Percentiles rank a stretch among this genome's conserved stretches.
phyloP scores from a whole-genome alignment of 805 yeast genomes.

The Saturnispora sekii region DNA sequence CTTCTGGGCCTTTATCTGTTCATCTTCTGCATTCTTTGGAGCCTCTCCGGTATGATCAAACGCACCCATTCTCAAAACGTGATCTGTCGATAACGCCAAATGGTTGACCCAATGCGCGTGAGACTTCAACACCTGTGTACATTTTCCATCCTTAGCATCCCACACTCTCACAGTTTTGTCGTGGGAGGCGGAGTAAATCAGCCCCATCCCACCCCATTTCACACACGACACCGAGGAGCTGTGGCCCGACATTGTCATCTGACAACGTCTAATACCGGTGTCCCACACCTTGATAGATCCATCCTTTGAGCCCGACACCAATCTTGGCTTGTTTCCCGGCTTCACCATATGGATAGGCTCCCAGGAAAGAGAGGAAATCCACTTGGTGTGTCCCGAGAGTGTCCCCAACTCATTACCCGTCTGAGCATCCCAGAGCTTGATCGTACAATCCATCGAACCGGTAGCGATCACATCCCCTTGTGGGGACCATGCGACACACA shows the following conservation, averaged over 20 bases:
- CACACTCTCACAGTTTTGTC: constrained; percentile 90
- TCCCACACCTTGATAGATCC: constrained; percentile 90
- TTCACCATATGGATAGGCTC: constrained; percentile 81
- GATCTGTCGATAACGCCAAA: constrained; percentile 83
- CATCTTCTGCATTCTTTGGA: constrained; percentile 37
- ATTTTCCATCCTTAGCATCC: constrained; percentile 72
- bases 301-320: constrained; percentile 87
- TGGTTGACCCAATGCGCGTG: constrained; percentile 99
- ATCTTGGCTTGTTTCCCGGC: constrained; percentile 55
- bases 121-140: constrained; percentile 68
- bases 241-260: constrained; percentile 76
- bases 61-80: constrained; percentile 78
- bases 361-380: constrained; percentile 88
- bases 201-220: constrained; percentile 91
- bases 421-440: constrained; percentile 77
- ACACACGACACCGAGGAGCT: constrained; percentile 85
- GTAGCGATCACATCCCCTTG: constrained; percentile 88
- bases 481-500: constrained; percentile 87
- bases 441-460: constrained; percentile 88
- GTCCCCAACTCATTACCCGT: constrained; percentile 63
- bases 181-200: constrained; percentile 86
- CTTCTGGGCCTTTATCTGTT: constrained; percentile 43
- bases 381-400: constrained; percentile 73
- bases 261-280: constrained; percentile 53
- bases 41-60: constrained; percentile 59